Conservation (phyloP, 345 rosid genomes). For the Lagerstroemia speciosa region DNA sequence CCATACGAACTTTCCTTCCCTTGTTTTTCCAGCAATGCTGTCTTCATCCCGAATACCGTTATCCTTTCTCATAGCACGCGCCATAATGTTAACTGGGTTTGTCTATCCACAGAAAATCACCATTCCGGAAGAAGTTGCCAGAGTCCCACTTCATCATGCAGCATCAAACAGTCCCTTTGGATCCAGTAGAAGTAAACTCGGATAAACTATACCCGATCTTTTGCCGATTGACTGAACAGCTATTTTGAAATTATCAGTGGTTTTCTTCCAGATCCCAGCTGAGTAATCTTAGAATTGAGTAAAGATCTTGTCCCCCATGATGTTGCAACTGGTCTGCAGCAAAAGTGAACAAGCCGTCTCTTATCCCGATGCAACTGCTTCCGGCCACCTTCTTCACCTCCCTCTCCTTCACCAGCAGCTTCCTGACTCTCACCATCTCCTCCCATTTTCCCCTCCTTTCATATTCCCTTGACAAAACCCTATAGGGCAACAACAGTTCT, state of each 20-base stretch:
- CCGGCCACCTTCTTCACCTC: conserved; percentile 25
- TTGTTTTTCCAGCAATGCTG: too few species aligned
- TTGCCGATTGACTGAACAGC: background rate
- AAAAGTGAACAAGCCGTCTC: conserved; percentile 30
- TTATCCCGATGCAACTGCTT: conserved; percentile 49
- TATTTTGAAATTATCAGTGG: background rate
- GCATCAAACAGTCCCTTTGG: background rate
- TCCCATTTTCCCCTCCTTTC: conserved; percentile 64
- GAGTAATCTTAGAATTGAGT: conserved; percentile 28
- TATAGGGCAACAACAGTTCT: conserved; percentile 26
- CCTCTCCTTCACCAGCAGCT: conserved; percentile 26
- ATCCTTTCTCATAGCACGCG: too few species aligned
- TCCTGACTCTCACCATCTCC: conserved; percentile 36
- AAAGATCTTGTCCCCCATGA: conserved; percentile 41
- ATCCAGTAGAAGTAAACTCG: background rate
- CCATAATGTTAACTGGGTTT: too few species aligned
- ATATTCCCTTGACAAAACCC: conserved; percentile 37
- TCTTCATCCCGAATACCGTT: too few species aligned
- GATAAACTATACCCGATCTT: background rate
- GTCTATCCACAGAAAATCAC: background rate
- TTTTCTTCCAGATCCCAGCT: conserved; percentile 29
- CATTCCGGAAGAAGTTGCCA: background rate
- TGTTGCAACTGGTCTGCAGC: conserved; percentile 38
- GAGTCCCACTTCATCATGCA: background rate
- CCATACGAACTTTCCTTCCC: too few species aligned